A percentile compares a stretch with the other conserved stretches of the same genome.
phyloP scores from a whole-genome alignment of 2,329 filamentous ascomycete genomes.

The Colletotrichum salicis region DNA sequence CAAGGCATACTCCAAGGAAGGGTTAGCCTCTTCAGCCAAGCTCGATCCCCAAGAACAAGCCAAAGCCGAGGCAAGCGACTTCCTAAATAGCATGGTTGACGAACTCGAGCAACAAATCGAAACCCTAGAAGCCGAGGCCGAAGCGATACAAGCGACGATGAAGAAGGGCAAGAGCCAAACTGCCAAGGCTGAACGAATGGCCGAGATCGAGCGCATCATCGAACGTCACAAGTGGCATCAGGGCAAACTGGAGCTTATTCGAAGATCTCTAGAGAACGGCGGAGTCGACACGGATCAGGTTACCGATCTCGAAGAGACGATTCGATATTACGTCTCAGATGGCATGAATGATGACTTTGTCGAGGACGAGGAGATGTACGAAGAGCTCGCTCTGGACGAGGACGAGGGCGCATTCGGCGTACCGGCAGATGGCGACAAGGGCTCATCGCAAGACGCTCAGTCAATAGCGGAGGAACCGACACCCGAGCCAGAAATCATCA shows the following conservation, averaged over 20 bases:
- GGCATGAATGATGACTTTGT: constrained; percentile 89
- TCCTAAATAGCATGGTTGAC: constrained; percentile 87
- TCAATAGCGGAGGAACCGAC: constrained; percentile 85
- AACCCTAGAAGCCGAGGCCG: constrained; percentile 87
- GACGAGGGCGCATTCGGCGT: constrained; percentile 91
- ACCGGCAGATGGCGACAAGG: constrained; percentile 81
- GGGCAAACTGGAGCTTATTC: constrained; percentile 88
- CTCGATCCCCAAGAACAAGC: constrained; percentile 98
- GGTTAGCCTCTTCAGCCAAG: constrained; percentile 88
- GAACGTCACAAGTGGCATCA: constrained; percentile 98
- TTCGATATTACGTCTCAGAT: constrained; percentile 94
- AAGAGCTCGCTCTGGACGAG: constrained; percentile 90
- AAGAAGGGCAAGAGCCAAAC: constrained; percentile 95
- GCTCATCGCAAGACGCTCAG: constrained; percentile 94
- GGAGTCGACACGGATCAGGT: constrained; percentile 89
- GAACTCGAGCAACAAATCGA: constrained; percentile 96
- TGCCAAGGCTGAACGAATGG: constrained; percentile 85
- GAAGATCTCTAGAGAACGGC: constrained; percentile 91
- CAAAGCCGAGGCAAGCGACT: constrained; percentile 87
- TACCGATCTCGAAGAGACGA: constrained; percentile 87
- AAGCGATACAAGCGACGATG: constrained; percentile 85
- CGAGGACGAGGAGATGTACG: constrained; percentile 95
- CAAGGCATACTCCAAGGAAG: constrained; percentile 99
- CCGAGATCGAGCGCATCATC: constrained; percentile 83
- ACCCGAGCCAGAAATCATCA: constrained; percentile 65